phyloP scores from a whole-genome alignment of 2,329 filamentous ascomycete genomes.

The Cladophialophora carrionii region DNA sequence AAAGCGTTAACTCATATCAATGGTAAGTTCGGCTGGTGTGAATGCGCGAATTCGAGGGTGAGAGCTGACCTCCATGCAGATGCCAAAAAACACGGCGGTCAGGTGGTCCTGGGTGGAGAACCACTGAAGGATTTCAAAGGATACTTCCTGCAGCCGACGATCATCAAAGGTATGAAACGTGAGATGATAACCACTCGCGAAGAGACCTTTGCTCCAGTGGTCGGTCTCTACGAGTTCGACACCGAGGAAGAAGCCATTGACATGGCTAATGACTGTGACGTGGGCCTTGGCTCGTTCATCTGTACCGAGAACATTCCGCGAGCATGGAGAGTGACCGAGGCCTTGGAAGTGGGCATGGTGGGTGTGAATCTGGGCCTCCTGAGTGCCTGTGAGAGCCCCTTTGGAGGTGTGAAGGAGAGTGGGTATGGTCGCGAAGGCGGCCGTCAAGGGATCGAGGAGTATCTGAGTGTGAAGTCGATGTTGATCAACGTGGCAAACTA shows the following conservation, averaged over 20 bases:
- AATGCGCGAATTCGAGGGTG: neutral
- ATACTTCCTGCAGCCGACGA: constrained; percentile 39
- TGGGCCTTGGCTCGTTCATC: constrained; percentile 61
- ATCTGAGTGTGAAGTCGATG: constrained; percentile 37
- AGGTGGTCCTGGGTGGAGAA: constrained; percentile 40
- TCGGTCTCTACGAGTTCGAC: constrained; percentile 46
- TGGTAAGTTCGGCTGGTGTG: constrained; percentile 26
- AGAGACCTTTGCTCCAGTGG: constrained; percentile 60
- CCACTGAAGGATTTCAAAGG: constrained; percentile 45
- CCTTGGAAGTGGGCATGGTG: constrained; percentile 83
- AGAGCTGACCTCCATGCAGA: constrained; percentile 30
- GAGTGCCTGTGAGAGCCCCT: constrained; percentile 33
- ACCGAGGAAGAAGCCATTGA: constrained; percentile 63
- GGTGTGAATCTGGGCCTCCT: constrained; percentile 58
- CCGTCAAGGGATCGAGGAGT: constrained; percentile 50
- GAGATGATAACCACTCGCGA: constrained; percentile 53
- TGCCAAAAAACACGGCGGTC: constrained; percentile 40
- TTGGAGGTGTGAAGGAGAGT: constrained; percentile 42
- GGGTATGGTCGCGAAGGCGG: constrained; percentile 59
- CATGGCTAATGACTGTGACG: constrained; percentile 58
- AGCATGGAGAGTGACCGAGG: constrained; percentile 68
- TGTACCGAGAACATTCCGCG: constrained; percentile 55
- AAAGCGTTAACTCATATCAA: constrained; percentile 38
- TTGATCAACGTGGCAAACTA: constrained; percentile 37
- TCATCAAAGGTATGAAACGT: constrained; percentile 38